These are phyloP conservation scores for Arabidopsis thaliana DNA, from an alignment of 345 rosid genomes.

Conservation along the genomic window TAIR10.1 NC_003074.8:1839501-1840000, in stretches of 20 bases:
- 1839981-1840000: neutral
- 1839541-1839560: conserved; percentile 10
- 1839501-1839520: conserved; percentile 26
- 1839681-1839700: neutral
- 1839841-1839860: neutral
- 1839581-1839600: conserved; percentile 11
- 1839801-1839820: conserved; percentile 14
- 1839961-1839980: conserved; percentile 28
- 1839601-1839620: conserved; percentile 9
- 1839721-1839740: no score
- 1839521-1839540: neutral
- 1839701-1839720: neutral
- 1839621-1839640: neutral
- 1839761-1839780: no score
- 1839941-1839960: conserved; percentile 27
- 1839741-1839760: no score
- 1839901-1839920: conserved; percentile 23
- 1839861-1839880: neutral
- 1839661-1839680: neutral
- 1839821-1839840: conserved; percentile 1
- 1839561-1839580: neutral
- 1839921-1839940: conserved; percentile 31
- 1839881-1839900: neutral
- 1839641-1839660: conserved; percentile 16
- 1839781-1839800: neutral